Evolutionary conservation across 192 early-diverging fungal species (phyloP), one percentile per base, ranked within the genome.

Genomic region (Backusella tuberculispora): DNA sequence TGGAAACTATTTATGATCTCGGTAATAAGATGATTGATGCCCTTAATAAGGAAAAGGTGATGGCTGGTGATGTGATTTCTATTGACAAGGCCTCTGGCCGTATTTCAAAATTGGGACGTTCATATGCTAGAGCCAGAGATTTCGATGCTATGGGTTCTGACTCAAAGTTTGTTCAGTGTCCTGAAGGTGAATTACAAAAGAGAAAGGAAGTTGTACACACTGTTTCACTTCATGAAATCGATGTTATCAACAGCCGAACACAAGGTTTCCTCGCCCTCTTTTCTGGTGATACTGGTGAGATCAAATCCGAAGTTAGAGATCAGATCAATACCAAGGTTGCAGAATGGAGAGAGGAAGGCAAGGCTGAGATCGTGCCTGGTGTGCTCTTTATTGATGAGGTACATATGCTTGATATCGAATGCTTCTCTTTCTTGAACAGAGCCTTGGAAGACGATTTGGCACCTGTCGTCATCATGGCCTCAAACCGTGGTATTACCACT

Each of bases 391-490:
- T 99, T 75, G 98, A 99, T 79, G 98, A 99, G 85, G 97, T 99
- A 42, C 98, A 99, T 81, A 98, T 98, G 93, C 94, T 99, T 43
- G 98, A 99, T 66, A 98, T 99, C 83, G 98, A 99, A 81, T 99
- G 97, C 78, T 99, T 99, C 79, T 98, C 98, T 19, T 99, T 95
- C 89, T 79, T 99, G 65, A 99, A 99, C 80, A 90, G 97, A 24
- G 98, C 98, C 6, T 87, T 99, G 6, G 98, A 99, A 83, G 96
- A 97, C 76, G 90, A 92, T 44, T 88, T 98, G 91, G 96, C 98
- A 3, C 98, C 98, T 8, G 90, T 99, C 17, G 96, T 99, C 37
- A 98, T 99, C 72, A 97, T 99, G 96, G 98, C 98, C 13, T 97
- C 98, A 8, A 99, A 99, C 86, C 90, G 98, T 50, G 98, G 98